Evolutionary conservation across 305 asterid species (phyloP).

Genomic region (Solanum hybrid): DNA sequence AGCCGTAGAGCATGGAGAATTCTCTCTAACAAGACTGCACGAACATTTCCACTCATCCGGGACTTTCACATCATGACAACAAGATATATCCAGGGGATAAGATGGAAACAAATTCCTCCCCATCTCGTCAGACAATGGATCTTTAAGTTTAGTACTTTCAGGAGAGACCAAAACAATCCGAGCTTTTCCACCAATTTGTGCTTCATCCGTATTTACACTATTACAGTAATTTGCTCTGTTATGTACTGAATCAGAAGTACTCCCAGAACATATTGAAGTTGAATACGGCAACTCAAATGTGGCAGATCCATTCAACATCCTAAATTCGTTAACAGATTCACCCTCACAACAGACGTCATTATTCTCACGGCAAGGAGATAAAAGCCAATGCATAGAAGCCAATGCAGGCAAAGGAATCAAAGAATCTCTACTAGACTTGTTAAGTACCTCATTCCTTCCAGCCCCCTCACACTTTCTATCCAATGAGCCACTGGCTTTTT

Average conservation of each 20-base stretch:
- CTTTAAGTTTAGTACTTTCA: slow-evolving; percentile 12
- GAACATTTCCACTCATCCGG: slow-evolving; percentile 4
- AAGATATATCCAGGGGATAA: slow-evolving; percentile 9
- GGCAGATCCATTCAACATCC: slow-evolving; percentile 8
- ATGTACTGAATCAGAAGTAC: slow-evolving; percentile 24
- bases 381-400: slow-evolving; percentile 60
- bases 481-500: background rate
- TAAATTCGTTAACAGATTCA: slow-evolving; percentile 13
- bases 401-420: slow-evolving; percentile 49
- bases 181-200: slow-evolving; percentile 17
- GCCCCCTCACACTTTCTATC: slow-evolving; percentile 7
- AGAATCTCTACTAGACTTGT: slow-evolving; percentile 20
- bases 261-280: slow-evolving; percentile 20
- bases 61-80: slow-evolving; percentile 3
- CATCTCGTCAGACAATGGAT: background rate
- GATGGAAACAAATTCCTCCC: slow-evolving; percentile 7
- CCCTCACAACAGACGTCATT: slow-evolving; percentile 13
- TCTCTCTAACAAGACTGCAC: slow-evolving; percentile 15
- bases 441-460: background rate
- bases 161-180: slow-evolving; percentile 16
- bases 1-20: slow-evolving; percentile 20
- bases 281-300: slow-evolving; percentile 19
- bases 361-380: slow-evolving; percentile 37
- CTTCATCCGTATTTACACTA: slow-evolving; percentile 11
- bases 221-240: slow-evolving; percentile 9